Conservation (phyloP, 75 land plant species). For the Pinus tabuliformis region DNA sequence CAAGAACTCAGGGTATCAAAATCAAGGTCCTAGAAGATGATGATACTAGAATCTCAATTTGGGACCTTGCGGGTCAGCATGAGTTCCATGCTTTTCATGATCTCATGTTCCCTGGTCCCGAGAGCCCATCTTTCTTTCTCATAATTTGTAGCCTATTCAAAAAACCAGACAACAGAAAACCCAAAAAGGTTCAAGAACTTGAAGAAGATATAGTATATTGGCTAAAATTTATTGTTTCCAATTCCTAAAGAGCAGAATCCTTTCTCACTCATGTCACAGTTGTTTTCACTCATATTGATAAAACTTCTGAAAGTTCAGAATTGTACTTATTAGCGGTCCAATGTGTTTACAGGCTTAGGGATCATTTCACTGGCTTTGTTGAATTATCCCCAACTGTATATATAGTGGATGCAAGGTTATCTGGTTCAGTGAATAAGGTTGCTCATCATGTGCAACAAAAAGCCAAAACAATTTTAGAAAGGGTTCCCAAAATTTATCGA, state of each 20-base stretch:
- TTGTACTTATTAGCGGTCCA: constrained; percentile 15
- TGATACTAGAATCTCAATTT: constrained; percentile 63
- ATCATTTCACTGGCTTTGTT: constrained; percentile 48
- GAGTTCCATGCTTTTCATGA: constrained; percentile 74
- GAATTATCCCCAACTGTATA: constrained; percentile 60
- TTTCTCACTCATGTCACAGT: constrained; percentile 48
- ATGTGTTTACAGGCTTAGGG: constrained; percentile 45
- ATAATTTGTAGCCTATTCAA: constrained; percentile 51
- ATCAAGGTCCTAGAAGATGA: constrained; percentile 59
- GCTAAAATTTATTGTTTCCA: constrained; percentile 76
- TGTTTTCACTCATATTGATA: constrained; percentile 59
- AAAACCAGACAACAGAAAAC: constrained; percentile 46
- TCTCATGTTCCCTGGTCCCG: constrained; percentile 68
- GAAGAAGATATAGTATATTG: constrained; percentile 76
- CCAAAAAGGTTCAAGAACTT: constrained; percentile 40
- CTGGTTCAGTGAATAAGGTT: constrained; percentile 50
- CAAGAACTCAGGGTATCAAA: constrained; percentile 54
- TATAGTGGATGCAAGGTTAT: constrained; percentile 67
- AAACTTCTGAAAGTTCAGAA: constrained; percentile 31
- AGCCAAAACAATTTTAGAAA: constrained; percentile 49
- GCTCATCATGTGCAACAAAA: constrained; percentile 45
- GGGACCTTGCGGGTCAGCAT: constrained; percentile 74
- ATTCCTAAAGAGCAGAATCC: constrained; percentile 48
- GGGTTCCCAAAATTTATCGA: constrained; percentile 62
- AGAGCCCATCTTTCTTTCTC: constrained; percentile 62